Conservation (phyloP, 768 basidiomycete species). For the Russula earlei region DNA sequence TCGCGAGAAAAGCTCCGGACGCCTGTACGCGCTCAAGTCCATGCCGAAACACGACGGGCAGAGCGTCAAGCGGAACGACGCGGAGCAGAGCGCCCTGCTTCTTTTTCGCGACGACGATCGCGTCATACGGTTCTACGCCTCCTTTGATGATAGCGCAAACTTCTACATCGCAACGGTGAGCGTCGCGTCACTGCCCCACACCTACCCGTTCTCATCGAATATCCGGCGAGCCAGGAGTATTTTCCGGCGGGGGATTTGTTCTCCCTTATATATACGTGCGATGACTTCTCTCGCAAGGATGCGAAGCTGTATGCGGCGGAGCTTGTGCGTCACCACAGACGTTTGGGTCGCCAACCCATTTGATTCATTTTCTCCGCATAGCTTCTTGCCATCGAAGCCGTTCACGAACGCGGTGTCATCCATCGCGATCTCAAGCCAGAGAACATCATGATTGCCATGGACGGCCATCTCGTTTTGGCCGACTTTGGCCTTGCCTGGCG, state of each 20-base stretch:
- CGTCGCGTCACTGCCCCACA: not conserved
- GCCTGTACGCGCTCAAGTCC: not conserved
- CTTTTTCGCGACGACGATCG: not conserved
- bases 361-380: not conserved
- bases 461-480: slow-evolving; percentile 9
- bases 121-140: slow-evolving; percentile 3
- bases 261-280: not conserved
- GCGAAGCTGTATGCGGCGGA: slow-evolving; percentile 5
- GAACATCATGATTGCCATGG: slow-evolving; percentile 9
- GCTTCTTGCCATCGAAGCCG: slow-evolving; percentile 12
- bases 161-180: slow-evolving; percentile 13
- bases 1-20: not conserved
- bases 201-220: not conserved
- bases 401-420: slow-evolving; percentile 6
- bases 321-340: slow-evolving; percentile 1
- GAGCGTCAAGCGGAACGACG: not conserved
- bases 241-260: slow-evolving; percentile 7
- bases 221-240: not conserved
- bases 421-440: slow-evolving; percentile 16
- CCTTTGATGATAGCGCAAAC: slow-evolving; percentile 10
- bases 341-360: not conserved
- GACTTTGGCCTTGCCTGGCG: slow-evolving; percentile 12
- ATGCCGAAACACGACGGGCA: not conserved
- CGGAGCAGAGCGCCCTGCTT: slow-evolving; percentile 4
- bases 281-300: not conserved